phyloP scores from a whole-genome alignment of 345 rosid genomes.

The Cardamine chenopodiifolia region DNA sequence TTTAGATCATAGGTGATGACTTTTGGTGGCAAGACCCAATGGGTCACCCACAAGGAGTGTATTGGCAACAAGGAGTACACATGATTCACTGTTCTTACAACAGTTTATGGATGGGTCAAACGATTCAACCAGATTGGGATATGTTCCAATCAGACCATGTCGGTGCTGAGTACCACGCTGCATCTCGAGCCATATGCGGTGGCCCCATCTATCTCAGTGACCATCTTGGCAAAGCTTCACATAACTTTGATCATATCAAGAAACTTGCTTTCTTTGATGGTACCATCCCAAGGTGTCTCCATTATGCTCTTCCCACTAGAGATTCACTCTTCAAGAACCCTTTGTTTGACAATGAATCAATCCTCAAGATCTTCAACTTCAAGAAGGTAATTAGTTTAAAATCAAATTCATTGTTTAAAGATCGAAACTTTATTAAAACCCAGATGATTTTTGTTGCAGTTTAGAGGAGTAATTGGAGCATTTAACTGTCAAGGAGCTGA shows the following conservation, averaged over 20 bases:
- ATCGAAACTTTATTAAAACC: neutral
- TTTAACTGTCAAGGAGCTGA: constrained; percentile 97
- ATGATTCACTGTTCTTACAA: constrained; percentile 92
- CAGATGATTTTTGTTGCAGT: constrained; percentile 42
- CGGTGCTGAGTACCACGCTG: constrained; percentile 87
- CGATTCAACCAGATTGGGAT: constrained; percentile 94
- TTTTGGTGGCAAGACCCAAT: constrained; percentile 95
- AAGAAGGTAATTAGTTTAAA: constrained; percentile 57
- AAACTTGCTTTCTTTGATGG: constrained; percentile 77
- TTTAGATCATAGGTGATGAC: constrained; percentile 65
- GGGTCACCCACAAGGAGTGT: constrained; percentile 87
- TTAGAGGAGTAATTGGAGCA: constrained; percentile 85
- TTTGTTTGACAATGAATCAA: constrained; percentile 66
- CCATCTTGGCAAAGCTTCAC: constrained; percentile 56
- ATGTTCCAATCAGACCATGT: constrained; percentile 93
- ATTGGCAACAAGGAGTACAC: constrained; percentile 89
- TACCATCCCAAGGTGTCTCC: constrained; percentile 74
- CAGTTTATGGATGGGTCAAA: constrained; percentile 93
- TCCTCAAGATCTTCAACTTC: constrained; percentile 88
- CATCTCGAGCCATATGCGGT: constrained; percentile 84
- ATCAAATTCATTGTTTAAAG: neutral
- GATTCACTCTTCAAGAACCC: constrained; percentile 89
- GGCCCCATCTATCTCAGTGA: constrained; percentile 89
- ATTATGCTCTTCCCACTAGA: constrained; percentile 78
- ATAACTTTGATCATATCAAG: constrained; percentile 73